Percentiles rank a stretch among this genome's conserved stretches.
phyloP scores from a whole-genome alignment of 192 early-diverging fungal species.

The Umbelopsis sp. region DNA sequence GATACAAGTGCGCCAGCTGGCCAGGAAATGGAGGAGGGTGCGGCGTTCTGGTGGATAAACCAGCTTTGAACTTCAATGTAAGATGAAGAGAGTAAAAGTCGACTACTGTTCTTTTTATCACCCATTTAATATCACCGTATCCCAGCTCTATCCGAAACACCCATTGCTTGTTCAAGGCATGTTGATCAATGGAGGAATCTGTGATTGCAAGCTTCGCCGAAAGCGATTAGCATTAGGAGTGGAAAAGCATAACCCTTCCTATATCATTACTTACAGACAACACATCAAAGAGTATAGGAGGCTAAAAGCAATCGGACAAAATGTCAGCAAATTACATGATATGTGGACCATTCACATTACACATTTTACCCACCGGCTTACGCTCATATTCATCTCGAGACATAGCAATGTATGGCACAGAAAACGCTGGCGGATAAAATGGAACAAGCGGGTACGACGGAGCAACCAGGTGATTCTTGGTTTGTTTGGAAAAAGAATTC shows the following conservation, averaged over 20 bases:
- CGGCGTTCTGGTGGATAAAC: slow-evolving; percentile 44
- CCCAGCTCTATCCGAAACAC: slow-evolving; percentile 71
- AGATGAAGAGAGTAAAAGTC: slow-evolving; percentile 71
- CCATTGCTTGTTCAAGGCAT: slow-evolving; percentile 45
- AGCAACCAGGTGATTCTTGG: slow-evolving; percentile 47
- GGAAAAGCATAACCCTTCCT: background rate
- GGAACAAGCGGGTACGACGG: slow-evolving; percentile 31
- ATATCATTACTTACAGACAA: slow-evolving; percentile 30
- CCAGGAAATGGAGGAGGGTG: slow-evolving; percentile 31
- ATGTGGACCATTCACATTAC: background rate
- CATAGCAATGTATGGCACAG: slow-evolving; percentile 27
- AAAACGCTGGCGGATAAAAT: slow-evolving; percentile 36
- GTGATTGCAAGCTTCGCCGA: slow-evolving; percentile 50
- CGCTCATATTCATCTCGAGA: slow-evolving; percentile 35
- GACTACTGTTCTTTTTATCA: slow-evolving; percentile 60
- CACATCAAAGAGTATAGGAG: slow-evolving; percentile 40
- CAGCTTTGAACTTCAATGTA: slow-evolving; percentile 49
- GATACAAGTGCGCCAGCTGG: slow-evolving; percentile 28
- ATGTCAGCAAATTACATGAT: background rate
- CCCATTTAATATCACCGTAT: slow-evolving; percentile 81
- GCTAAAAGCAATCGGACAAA: slow-evolving; percentile 16
- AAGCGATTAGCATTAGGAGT: background rate
- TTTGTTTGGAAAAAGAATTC: slow-evolving; percentile 37
- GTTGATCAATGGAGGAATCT: slow-evolving; percentile 44
- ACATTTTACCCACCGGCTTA: slow-evolving; percentile 24